Percentiles rank a stretch among this genome's conserved stretches.
phyloP scores from a whole-genome alignment of 2,329 filamentous ascomycete genomes.

The Xylariomycetidae sp. region DNA sequence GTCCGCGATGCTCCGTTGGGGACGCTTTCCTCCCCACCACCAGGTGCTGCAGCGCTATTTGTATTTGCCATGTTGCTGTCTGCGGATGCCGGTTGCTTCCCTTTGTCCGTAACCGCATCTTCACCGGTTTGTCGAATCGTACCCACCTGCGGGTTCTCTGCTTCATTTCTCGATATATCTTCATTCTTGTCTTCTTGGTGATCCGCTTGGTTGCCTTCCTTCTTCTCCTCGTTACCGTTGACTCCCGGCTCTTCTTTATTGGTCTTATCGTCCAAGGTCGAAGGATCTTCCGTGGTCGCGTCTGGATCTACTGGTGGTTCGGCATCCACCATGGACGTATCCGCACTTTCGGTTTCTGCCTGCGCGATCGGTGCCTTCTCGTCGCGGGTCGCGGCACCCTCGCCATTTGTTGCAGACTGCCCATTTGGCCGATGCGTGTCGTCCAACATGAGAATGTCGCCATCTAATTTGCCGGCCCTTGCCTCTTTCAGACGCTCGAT shows the following conservation, averaged over 20 bases:
- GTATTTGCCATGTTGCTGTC: slow-evolving; percentile 2
- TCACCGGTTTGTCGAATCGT: slow-evolving; percentile 3
- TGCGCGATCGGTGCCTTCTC: slow-evolving; percentile 8
- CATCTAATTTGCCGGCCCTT: slow-evolving; percentile 18
- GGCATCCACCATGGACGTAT: slow-evolving; percentile 26
- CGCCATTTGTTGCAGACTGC: slow-evolving; percentile 16
- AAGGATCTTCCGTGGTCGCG: slow-evolving; percentile 13
- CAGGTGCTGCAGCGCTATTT: slow-evolving; percentile 9
- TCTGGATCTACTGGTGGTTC: slow-evolving; percentile 10
- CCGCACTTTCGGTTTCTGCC: slow-evolving; percentile 8
- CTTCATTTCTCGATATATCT: too few species aligned
- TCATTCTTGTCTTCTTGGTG: too few species aligned
- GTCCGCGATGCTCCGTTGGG: slow-evolving; percentile 7
- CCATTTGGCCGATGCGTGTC: slow-evolving; percentile 15
- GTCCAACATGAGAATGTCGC: slow-evolving; percentile 15
- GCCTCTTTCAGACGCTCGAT: slow-evolving; percentile 19
- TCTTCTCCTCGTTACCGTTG: slow-evolving; percentile 2
- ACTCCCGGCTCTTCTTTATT: slow-evolving; percentile 3
- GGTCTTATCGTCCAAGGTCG: slow-evolving; percentile 14
- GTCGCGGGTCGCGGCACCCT: slow-evolving; percentile 7
- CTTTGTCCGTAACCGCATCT: slow-evolving; percentile 6
- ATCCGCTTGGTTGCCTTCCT: background rate
- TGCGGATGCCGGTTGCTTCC: slow-evolving; percentile 3
- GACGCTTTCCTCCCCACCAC: slow-evolving; percentile 13
- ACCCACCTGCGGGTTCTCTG: slow-evolving; percentile 1